Conservation (phyloP, 768 basidiomycete genomes). For the Rhodocollybia butyracea region DNA sequence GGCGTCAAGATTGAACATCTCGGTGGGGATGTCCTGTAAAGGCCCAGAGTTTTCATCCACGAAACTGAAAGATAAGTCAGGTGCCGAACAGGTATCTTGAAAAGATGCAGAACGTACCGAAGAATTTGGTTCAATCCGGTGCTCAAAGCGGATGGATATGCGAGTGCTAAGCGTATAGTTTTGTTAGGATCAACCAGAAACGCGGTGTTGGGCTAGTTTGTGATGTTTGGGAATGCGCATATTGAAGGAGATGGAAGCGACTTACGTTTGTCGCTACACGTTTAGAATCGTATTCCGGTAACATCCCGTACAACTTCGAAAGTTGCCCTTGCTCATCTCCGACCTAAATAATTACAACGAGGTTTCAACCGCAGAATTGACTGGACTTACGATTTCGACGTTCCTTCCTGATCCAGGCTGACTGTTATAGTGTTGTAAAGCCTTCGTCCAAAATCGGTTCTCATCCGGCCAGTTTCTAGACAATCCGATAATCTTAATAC, state of each 20-base stretch:
- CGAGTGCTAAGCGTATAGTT: background rate
- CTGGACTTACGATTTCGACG: background rate
- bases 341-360: background rate
- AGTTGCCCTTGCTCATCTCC: background rate
- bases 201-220: conserved; percentile 1
- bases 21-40: conserved; percentile 1
- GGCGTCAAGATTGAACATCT: background rate
- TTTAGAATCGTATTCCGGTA: background rate
- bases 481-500: conserved; percentile 2
- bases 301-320: conserved; percentile 1
- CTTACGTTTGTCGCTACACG: background rate
- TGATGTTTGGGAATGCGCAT: background rate
- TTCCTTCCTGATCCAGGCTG: background rate
- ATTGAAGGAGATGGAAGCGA: background rate
- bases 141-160: conserved; percentile 1
- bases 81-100: background rate
- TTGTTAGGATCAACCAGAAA: conserved; percentile 7
- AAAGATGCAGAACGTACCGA: background rate
- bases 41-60: conserved; percentile 3
- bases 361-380: background rate
- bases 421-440: background rate
- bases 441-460: background rate
- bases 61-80: background rate
- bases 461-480: conserved; percentile 3
- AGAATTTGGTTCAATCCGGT: conserved; percentile 3